Conservation (phyloP, 768 basidiomycete genomes). For the Dioszegia crocea region DNA sequence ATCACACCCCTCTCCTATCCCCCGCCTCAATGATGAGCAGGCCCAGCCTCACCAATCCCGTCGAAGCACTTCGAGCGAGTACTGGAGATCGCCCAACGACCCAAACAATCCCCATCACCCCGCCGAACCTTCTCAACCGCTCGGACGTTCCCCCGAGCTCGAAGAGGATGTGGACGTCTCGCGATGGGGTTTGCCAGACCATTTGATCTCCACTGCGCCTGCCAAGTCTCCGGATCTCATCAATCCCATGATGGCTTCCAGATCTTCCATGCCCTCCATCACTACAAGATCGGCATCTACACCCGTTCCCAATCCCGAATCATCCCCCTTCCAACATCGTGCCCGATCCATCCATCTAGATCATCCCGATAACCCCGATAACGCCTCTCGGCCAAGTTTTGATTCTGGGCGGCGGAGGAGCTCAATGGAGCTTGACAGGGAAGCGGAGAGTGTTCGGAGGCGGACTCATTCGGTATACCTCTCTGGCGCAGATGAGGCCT, state of each 20-base stretch:
- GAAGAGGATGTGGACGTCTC: slow-evolving; percentile 27
- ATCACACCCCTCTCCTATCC: background rate
- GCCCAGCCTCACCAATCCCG: background rate
- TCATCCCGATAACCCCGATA: background rate
- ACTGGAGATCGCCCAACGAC: background rate
- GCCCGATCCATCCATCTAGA: slow-evolving; percentile 7
- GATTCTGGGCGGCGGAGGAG: background rate
- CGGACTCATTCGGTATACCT: background rate
- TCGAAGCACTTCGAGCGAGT: background rate
- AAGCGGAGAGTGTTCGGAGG: background rate
- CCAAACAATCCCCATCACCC: too few species aligned
- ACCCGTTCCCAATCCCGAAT: background rate
- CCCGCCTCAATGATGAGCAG: background rate
- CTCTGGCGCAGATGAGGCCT: background rate
- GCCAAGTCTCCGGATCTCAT: background rate
- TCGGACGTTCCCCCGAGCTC: background rate
- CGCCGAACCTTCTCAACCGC: too few species aligned
- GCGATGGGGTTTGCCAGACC: slow-evolving; percentile 32
- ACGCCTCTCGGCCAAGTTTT: background rate
- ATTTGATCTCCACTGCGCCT: slow-evolving; percentile 16
- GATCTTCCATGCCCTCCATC: background rate
- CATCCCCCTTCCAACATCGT: slow-evolving; percentile 4
- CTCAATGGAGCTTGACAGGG: background rate
- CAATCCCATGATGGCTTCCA: background rate
- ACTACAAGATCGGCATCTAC: background rate